Percentiles rank a stretch among this genome's conserved stretches.
Conservation (phyloP, 202 grass and related monocot genomes). For the Elaeis oleifera region DNA sequence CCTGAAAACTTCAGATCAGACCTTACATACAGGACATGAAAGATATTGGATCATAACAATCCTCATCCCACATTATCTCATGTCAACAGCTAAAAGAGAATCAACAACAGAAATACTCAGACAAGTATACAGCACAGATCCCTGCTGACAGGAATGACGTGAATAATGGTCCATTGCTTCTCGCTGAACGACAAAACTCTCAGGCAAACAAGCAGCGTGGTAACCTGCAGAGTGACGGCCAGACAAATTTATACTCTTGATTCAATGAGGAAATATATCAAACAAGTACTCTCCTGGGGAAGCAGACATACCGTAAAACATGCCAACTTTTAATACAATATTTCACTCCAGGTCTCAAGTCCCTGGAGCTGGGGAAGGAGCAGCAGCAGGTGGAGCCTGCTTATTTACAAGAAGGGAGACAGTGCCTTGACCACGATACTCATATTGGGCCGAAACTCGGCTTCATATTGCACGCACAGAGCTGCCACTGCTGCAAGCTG, state of each 20-base stretch:
- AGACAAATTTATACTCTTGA: too few relatives aligned
- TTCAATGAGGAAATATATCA: too few relatives aligned
- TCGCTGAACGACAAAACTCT: slow-evolving; percentile 3
- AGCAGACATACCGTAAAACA: too few relatives aligned
- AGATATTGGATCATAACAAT: background rate
- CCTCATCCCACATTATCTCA: background rate
- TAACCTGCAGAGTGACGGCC: too few relatives aligned
- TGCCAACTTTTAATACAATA: too few relatives aligned
- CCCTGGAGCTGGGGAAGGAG: slow-evolving; percentile 26
- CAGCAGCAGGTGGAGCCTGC: slow-evolving; percentile 16
- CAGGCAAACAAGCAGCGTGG: background rate
- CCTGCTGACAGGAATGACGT: too few relatives aligned
- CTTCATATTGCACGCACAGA: slow-evolving; percentile 74
- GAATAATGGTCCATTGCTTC: too few relatives aligned
- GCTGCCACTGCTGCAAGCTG: slow-evolving; percentile 79
- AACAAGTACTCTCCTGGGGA: too few relatives aligned
- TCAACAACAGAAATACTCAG: too few relatives aligned
- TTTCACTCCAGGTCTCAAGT: slow-evolving; percentile 19
- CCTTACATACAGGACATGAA: background rate
- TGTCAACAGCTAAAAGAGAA: too few relatives aligned
- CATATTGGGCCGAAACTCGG: slow-evolving; percentile 83
- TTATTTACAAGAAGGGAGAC: slow-evolving; percentile 60
- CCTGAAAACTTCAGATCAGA: too few relatives aligned
- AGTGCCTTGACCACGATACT: slow-evolving; percentile 85
- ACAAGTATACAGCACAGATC: too few relatives aligned